A percentile compares a stretch with the other conserved stretches of the same genome.
Conservation (phyloP, 2,329 filamentous ascomycete genomes). For the Cadophora sp. region DNA sequence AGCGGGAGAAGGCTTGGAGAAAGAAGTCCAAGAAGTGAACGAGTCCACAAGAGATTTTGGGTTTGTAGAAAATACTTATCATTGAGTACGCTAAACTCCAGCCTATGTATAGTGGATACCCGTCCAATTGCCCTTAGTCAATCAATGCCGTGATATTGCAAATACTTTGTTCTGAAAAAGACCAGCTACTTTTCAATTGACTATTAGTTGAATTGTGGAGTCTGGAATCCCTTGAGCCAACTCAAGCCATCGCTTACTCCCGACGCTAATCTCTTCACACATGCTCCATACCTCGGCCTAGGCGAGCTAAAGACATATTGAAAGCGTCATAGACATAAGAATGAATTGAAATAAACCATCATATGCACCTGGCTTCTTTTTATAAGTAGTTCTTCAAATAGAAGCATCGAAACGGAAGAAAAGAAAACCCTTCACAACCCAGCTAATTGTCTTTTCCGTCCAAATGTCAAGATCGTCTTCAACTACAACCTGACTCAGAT, state of each 20-base stretch:
- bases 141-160: too few species aligned
- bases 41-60: not conserved
- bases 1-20: constrained; percentile 79
- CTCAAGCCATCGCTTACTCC: constrained; percentile 12
- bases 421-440: too few species aligned
- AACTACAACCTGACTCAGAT: not conserved
- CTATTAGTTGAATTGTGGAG: not conserved
- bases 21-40: constrained; percentile 66
- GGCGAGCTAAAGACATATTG: constrained; percentile 20
- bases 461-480: not conserved
- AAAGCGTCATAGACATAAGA: constrained; percentile 29
- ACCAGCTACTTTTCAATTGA: too few species aligned
- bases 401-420: not conserved
- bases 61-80: too few species aligned
- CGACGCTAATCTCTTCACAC: not conserved
- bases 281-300: constrained; percentile 14
- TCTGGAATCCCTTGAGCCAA: not conserved
- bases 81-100: too few species aligned
- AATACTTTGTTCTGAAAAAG: too few species aligned
- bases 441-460: not conserved
- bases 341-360: not conserved
- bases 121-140: too few species aligned
- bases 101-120: too few species aligned
- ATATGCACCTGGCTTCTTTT: not conserved
- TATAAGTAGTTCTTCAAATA: not conserved